Base-by-base conservation (phyloP, 768 basidiomycete genomes). In the Serendipita sp. region DNA sequence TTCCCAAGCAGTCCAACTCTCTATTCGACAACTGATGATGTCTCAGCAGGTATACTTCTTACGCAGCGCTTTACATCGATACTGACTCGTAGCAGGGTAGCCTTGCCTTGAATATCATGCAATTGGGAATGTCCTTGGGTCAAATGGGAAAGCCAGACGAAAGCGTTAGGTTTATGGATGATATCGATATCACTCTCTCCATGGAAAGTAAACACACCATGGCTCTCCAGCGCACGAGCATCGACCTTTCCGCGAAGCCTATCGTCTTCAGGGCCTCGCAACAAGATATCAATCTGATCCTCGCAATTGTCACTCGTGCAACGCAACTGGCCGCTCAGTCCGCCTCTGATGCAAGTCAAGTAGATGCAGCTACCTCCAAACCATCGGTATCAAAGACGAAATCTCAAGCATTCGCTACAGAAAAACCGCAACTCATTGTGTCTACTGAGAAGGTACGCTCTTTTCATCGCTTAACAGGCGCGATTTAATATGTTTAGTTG, bases 231-330 rank as follows among this genome's bases (percentile, higher is more conserved):
- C 85, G 85, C 77, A 86, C 87, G 8, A 91, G 79, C 70, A 86
- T 97, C 66, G 93, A 96, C 71, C 72, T 93, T n/a, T 77, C 80
- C 16, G 76, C 84, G 30, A 86, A 89, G 66, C 88, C 93, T 1
- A 81, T 99, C 68, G 81, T 97, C 64, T 86, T 99, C 73, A 83
- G 96, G 30, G 91, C 91, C n/a, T 97, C 95, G 0, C 92, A 93
- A 70, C 83, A 91, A 18, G 96, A 99, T 72, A 90, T 98, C 72
- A 83, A 83, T 68, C 81, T 98, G 68, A 97, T 98, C 68, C 85
- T 81, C 52, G 77, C 84, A 2, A 94, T 95, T 67, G 80, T 89
- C 69, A 91, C 91, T 72, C 91, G 86, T 67, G 96, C 92, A 0
- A 75, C 90, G 41, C 85, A 87, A 65, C 78, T 92, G n/a, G 92